Evolutionary conservation across 2,329 filamentous ascomycete species (phyloP).

Genomic region (Aureobasidium sp.): DNA sequence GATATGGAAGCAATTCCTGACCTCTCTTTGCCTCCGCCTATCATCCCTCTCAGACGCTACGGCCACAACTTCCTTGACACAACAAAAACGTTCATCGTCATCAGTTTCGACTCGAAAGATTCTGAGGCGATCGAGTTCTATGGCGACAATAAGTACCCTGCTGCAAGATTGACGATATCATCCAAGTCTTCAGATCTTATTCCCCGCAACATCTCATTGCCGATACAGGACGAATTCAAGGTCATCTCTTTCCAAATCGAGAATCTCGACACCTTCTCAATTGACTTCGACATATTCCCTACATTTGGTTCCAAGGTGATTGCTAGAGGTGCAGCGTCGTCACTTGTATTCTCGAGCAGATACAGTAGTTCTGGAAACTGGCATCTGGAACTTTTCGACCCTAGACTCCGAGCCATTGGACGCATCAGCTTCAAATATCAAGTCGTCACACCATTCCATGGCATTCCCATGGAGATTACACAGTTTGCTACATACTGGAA

Average conservation of each 20-base stretch:
- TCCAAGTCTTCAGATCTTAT: conserved; percentile 95
- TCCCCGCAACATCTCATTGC: conserved; percentile 88
- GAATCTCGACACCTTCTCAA: conserved; percentile 80
- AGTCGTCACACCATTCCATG: conserved; percentile 91
- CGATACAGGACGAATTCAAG: conserved; percentile 91
- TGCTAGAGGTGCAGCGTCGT: conserved; percentile 85
- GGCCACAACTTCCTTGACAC: conserved; percentile 98
- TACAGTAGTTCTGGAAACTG: conserved; percentile 69
- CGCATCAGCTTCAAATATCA: conserved; percentile 91
- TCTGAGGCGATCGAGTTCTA: conserved; percentile 84
- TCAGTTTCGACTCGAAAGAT: conserved; percentile 71
- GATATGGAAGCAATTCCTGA: conserved; percentile 86
- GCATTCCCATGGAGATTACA: conserved; percentile 87
- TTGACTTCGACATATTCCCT: conserved; percentile 96
- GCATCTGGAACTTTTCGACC: conserved; percentile 85
- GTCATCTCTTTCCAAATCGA: conserved; percentile 94
- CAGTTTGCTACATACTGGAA: conserved; percentile 99
- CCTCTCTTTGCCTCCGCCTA: conserved; percentile 85
- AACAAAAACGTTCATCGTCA: conserved; percentile 81
- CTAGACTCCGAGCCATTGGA: conserved; percentile 80
- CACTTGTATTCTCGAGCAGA: conserved; percentile 71
- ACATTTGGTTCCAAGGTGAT: conserved; percentile 97
- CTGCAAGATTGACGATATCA: conserved; percentile 87
- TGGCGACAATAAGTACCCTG: conserved; percentile 92
- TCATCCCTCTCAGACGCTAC: conserved; percentile 88